Evolutionary conservation across 2,329 filamentous ascomycete species (phyloP), one percentile per base, ranked within the genome.

Genomic region (Xylariaceae sp.): DNA sequence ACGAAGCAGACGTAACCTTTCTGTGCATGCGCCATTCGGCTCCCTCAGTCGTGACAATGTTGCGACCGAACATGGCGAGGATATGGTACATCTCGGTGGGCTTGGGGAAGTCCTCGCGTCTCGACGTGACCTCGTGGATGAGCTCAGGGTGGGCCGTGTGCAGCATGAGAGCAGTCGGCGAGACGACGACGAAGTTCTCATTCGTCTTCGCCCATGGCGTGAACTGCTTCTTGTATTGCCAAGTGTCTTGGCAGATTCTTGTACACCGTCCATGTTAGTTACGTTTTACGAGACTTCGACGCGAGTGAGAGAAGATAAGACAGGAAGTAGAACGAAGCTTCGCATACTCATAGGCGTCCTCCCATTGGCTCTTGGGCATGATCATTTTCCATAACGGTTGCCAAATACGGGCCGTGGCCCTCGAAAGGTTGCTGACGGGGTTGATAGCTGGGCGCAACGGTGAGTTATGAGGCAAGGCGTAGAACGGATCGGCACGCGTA

Each of bases 91-190:
- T 73, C 61, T 82, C 73, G n/a, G 82, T 79, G 4, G 85, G 83
- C 73, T 90, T 90, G 53, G 86, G 87, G 68, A 92, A 92, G 61
- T 86, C 82, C 51, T 88, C 88, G 55, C 88, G 81, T 48, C 85
- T 78, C 5, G 80, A 76, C 1, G 84, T 83, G 57, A 93, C 80
- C 69, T 89, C 85, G 55, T 78, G 79, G 59, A 89, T 85, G 18
- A 82, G 81, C 60, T 87, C 85, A 9, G 88, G 81, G 70, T 86
- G 83, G 51, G 82, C 81, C 8, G 84, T 83, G 63, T 80, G 81
- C 44, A 88, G 64, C 13, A 79, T 70, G 5, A 85, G 74, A 35
- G 71, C 71, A 9, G 75, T 75, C 0, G 88, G 86, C 0, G 83
- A 80, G 3, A 85, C 86, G 15, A 85, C 67, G 2, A 91, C 65